These are phyloP conservation scores for Verticillium nubilum DNA, from an alignment of 2,329 filamentous ascomycete genomes.

Conservation along the genomic window DNA sequence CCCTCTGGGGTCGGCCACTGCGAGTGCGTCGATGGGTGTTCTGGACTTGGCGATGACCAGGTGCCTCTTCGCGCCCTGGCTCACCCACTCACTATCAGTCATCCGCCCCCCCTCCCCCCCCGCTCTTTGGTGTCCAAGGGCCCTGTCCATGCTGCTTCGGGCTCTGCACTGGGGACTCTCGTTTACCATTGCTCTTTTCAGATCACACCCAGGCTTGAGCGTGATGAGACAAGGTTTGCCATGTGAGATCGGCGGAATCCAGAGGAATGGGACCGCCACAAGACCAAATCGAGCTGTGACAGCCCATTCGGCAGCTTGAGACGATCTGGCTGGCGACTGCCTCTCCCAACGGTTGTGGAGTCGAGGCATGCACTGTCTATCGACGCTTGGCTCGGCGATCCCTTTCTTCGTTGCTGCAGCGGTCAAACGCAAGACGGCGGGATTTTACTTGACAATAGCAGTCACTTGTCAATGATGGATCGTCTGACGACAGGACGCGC, in stretches of 20 bases:
- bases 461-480: neutral
- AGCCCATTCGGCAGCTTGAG: neutral
- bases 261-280: slow-evolving; percentile 8
- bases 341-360: neutral
- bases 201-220: neutral
- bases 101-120: neutral
- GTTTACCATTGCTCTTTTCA: slow-evolving; percentile 12
- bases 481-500: too few relatives aligned
- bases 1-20: neutral
- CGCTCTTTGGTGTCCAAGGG: neutral
- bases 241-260: slow-evolving; percentile 12
- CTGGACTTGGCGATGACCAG: neutral
- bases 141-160: slow-evolving; percentile 1
- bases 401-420: too few relatives aligned
- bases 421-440: too few relatives aligned
- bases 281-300: neutral
- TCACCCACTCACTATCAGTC: neutral
- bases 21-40: neutral
- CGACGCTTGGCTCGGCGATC: neutral
- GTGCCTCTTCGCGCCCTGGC: slow-evolving; percentile 4
- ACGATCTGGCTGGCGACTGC: neutral
- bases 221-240: neutral
- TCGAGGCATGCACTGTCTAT: neutral
- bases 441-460: too few relatives aligned
- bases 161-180: slow-evolving; percentile 4